phyloP scores from a whole-genome alignment of 441 rosid genomes.

The Viola pubescens region DNA sequence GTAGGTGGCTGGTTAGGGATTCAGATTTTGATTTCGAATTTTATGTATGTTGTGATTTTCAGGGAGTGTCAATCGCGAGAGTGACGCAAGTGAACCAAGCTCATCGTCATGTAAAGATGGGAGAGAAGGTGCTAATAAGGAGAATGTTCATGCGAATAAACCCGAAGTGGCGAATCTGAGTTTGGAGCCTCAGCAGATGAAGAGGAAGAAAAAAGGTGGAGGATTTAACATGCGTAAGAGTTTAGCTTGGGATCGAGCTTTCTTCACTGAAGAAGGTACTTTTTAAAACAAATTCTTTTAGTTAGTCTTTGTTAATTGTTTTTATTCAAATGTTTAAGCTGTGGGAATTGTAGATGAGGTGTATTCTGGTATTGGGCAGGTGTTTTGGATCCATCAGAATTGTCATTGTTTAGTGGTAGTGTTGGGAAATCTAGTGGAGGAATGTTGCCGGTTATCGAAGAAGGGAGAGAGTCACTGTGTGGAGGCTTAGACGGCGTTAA shows the following conservation, averaged over 20 bases:
- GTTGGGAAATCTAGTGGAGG: constrained; percentile 31
- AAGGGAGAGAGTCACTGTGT: constrained; percentile 36
- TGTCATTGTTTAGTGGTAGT: constrained; percentile 61
- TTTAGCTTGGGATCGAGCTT: constrained; percentile 87
- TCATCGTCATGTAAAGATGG: constrained; percentile 21
- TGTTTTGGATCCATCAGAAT: constrained; percentile 71
- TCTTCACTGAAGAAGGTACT: constrained; percentile 85
- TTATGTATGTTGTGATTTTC: not conserved
- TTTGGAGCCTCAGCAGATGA: constrained; percentile 71
- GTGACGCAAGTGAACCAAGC: constrained; percentile 10
- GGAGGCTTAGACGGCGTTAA: constrained; percentile 22
- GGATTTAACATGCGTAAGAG: constrained; percentile 82
- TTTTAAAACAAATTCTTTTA: not conserved
- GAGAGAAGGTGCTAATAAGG: constrained; percentile 23
- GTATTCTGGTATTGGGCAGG: constrained; percentile 29
- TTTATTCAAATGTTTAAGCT: not conserved
- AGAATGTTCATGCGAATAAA: constrained; percentile 38
- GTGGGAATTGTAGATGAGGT: not conserved
- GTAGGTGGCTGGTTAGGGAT: not conserved
- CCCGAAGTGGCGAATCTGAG: constrained; percentile 43
- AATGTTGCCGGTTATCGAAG: constrained; percentile 45
- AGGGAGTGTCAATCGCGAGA: not conserved
- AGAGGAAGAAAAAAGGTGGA: constrained; percentile 78
- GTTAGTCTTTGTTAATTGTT: not conserved
- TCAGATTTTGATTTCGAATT: not conserved